Evolutionary conservation across 352 stramenopile species (phyloP), one percentile per base, ranked within the genome.

Genomic region (Blastocystis sp.): DNA sequence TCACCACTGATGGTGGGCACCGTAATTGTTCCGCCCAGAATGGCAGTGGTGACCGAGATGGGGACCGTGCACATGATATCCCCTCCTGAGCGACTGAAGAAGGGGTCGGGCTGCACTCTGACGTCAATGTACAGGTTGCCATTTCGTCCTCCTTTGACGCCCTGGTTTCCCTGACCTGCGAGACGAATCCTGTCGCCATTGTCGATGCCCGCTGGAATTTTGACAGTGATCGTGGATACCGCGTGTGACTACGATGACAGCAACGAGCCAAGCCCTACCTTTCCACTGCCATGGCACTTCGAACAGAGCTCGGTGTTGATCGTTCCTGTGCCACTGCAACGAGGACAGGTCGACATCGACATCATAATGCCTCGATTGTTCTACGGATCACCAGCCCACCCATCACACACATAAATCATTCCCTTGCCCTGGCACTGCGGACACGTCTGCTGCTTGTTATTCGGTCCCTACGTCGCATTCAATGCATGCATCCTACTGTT

Each of bases 121-220:
- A 96, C 95, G 39, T 92, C 91, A 9, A 96, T 94, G 79, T 95
- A 96, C 55, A 96, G 82, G 79, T 96, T 93, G 20, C 94, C 94
- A 0, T 93, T 92, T n/a, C 93, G 93, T 23, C 94, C 94, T n/a
- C 94, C 94, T 43, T 92, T 92, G 29, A 90, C 47, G 26, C 76
- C 76, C 45, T 23, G 37, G 45, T 79, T 89, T 26, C 64, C 76
- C n/a, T 87, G 76, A 61, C 76, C 76, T 13, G 68, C 41, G 0
- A 87, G 53, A 15, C 76, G 76, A 9, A 87, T 70, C 13, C 39
- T 73, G 47, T 87, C 76, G 23, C 76, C 76, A 11, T 68, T 87
- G 47, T 87, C 76, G 47, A 87, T 76, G 9, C 76, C 76, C 43
- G 76, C 59, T 0, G 94, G 94, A 80, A 96, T 96, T 91, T 94